Conservation (phyloP, 192 early-diverging fungal genomes). For the Dissophora globulifera region DNA sequence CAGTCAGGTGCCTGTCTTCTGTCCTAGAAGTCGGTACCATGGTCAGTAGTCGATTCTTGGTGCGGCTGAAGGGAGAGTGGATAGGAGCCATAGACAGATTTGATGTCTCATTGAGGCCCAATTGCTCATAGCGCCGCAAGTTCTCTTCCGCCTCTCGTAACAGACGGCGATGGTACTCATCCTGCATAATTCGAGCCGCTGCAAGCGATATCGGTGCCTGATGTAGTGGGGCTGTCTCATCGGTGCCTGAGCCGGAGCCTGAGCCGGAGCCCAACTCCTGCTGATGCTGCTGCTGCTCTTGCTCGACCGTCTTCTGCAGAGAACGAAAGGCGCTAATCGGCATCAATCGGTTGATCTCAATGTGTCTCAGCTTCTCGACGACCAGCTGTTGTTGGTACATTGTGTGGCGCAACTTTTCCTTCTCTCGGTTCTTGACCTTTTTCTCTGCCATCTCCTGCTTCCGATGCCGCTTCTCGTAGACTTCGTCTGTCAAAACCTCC, state of each 20-base stretch:
- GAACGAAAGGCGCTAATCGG: constrained; percentile 53
- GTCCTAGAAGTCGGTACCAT: background rate
- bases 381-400: constrained; percentile 65
- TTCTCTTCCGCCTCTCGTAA: constrained; percentile 61
- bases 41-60: constrained; percentile 20
- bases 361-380: constrained; percentile 60
- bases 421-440: constrained; percentile 66
- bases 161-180: constrained; percentile 50
- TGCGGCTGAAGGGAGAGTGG: constrained; percentile 38
- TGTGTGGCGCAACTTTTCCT: constrained; percentile 62
- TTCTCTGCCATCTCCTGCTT: constrained; percentile 67
- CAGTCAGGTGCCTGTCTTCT: background rate
- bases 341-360: constrained; percentile 60
- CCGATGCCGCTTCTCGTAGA: constrained; percentile 61
- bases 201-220: constrained; percentile 24
- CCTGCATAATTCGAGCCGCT: constrained; percentile 38
- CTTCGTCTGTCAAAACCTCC: constrained; percentile 49
- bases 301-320: constrained; percentile 36
- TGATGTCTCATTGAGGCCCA: constrained; percentile 54
- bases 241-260: background rate
- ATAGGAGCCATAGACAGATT: constrained; percentile 7
- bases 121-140: constrained; percentile 56
- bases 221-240: constrained; percentile 21
- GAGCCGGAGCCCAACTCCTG: background rate
- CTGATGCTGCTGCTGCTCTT: constrained; percentile 17